These are phyloP conservation scores for Bimuria novae-zelandiae DNA, from an alignment of 2,329 filamentous ascomycete genomes.

Conservation along the genomic window DNA sequence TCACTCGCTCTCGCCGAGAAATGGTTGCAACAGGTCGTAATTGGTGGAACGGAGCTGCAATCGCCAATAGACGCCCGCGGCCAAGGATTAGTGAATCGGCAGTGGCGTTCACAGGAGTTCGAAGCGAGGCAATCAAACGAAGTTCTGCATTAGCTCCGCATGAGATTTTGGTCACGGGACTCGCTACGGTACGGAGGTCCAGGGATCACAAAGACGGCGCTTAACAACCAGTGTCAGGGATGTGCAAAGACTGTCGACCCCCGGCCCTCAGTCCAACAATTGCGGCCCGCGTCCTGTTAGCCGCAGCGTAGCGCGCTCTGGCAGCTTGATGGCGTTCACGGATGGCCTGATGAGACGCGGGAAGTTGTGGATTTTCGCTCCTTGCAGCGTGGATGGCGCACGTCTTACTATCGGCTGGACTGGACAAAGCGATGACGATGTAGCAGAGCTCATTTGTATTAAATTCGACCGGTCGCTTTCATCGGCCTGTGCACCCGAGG, in stretches of 20 bases:
- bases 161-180: constrained; percentile 17
- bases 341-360: neutral
- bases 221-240: constrained; percentile 11
- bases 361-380: neutral
- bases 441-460: constrained; percentile 12
- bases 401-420: constrained; percentile 21
- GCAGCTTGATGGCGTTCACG: constrained; percentile 7
- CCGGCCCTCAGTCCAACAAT: constrained; percentile 15
- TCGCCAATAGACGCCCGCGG: constrained; percentile 32
- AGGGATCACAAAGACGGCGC: constrained; percentile 8
- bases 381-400: neutral
- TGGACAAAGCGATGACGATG: constrained; percentile 23
- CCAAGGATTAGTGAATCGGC: constrained; percentile 15
- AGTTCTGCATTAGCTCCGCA: constrained; percentile 20
- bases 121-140: constrained; percentile 16
- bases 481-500: constrained; percentile 19
- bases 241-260: constrained; percentile 6
- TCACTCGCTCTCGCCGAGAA: constrained; percentile 9
- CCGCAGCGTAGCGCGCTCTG: constrained; percentile 8
- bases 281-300: constrained; percentile 20
- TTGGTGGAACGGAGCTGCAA: constrained; percentile 25
- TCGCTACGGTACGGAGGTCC: neutral
- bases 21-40: constrained; percentile 9
- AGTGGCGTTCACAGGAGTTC: constrained; percentile 24
- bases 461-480: constrained; percentile 5